phyloP scores from a whole-genome alignment of 2,329 filamentous ascomycete genomes.

The Aspergillus persii region DNA sequence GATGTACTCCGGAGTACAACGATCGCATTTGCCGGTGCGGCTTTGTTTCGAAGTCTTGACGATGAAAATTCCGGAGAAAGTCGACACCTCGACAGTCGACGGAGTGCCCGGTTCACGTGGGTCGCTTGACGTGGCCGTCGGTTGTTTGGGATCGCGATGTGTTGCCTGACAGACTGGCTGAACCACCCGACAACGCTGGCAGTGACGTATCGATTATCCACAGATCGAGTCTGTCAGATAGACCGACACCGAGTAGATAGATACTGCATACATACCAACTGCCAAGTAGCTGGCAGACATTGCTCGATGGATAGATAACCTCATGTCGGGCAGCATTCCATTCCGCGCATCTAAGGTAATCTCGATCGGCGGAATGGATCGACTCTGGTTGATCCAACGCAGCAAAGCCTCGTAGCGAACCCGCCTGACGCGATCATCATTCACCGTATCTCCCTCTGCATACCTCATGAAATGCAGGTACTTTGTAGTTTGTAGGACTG shows the following conservation, averaged over 20 bases:
- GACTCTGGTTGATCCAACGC: not conserved
- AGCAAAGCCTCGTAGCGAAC: not conserved
- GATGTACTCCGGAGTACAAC: too few relatives aligned
- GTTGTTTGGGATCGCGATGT: not conserved
- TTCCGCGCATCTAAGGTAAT: slow-evolving; percentile 3
- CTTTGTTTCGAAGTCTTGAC: too few relatives aligned
- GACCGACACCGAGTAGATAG: too few relatives aligned
- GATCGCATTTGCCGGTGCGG: too few relatives aligned
- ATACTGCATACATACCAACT: too few relatives aligned
- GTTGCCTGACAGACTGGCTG: not conserved
- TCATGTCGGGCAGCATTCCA: slow-evolving; percentile 6
- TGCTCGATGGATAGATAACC: not conserved
- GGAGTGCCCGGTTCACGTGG: not conserved
- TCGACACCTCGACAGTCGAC: not conserved
- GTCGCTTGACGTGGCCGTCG: not conserved
- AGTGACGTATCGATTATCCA: not conserved
- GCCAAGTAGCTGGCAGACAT: too few relatives aligned
- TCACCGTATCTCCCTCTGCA: not conserved
- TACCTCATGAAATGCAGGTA: not conserved
- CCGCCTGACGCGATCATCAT: too few relatives aligned
- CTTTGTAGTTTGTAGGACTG: not conserved
- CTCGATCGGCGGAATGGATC: slow-evolving; percentile 3
- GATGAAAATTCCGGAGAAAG: too few relatives aligned
- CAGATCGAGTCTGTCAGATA: too few relatives aligned
- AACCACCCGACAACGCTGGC: not conserved